phyloP scores from a whole-genome alignment of 2,329 filamentous ascomycete species.

The Fusarium napiforme region DNA sequence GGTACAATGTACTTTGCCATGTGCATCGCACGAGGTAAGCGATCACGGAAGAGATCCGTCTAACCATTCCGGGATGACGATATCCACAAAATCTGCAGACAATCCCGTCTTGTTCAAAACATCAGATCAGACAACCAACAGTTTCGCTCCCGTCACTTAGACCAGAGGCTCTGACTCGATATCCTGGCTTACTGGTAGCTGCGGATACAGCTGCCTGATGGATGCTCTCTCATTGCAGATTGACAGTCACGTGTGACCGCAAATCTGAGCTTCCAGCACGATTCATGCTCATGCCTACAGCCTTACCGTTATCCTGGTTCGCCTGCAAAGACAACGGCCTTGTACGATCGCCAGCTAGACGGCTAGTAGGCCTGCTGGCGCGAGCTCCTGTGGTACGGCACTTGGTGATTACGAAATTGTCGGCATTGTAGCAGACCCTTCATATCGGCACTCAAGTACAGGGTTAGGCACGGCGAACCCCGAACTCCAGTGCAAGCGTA shows the following conservation, averaged over 20 bases:
- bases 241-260: conserved; percentile 2
- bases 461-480: conserved; percentile 27
- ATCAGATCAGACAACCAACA: conserved; percentile 13
- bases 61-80: conserved; percentile 36
- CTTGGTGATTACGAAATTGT: conserved; percentile 20
- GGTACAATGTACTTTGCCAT: conserved; percentile 45
- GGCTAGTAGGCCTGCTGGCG: conserved; percentile 4
- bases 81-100: conserved; percentile 32
- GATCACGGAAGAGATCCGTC: conserved; percentile 38
- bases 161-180: neutral
- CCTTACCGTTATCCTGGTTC: conserved; percentile 23
- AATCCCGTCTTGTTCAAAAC: conserved; percentile 6
- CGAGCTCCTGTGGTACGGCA: conserved; percentile 20
- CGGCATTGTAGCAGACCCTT: conserved; percentile 14
- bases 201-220: neutral
- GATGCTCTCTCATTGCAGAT: conserved; percentile 2
- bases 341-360: conserved; percentile 7
- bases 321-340: conserved; percentile 4
- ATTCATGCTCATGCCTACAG: conserved; percentile 13
- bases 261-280: neutral
- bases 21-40: conserved; percentile 37
- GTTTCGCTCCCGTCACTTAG: neutral
- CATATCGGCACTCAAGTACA: conserved; percentile 14
- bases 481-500: conserved; percentile 8
- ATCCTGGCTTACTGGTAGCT: neutral